phyloP scores from a whole-genome alignment of 139 green algal genomes.

The Chlamydomonas incerta region DNA sequence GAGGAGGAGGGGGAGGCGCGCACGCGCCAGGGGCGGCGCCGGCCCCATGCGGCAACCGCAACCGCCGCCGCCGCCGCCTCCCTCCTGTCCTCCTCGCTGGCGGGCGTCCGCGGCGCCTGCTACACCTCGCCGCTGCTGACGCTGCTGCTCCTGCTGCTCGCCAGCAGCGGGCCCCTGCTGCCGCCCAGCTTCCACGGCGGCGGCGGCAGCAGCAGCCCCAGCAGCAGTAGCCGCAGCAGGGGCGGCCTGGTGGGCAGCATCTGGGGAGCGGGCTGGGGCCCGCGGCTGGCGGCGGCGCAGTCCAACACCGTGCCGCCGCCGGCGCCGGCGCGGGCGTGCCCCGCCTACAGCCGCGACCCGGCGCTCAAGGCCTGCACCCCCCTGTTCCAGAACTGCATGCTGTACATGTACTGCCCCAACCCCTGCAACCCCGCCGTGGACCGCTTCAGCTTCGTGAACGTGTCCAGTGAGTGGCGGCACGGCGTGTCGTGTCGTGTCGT shows the following conservation, averaged over 20 bases:
- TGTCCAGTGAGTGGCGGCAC: constrained; percentile 3
- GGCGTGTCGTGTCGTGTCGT: neutral
- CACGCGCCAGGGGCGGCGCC: too few species aligned
- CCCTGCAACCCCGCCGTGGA: neutral
- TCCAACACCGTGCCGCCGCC: neutral
- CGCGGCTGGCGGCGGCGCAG: neutral
- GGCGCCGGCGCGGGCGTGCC: neutral
- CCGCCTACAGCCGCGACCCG: neutral
- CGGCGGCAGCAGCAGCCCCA: too few species aligned
- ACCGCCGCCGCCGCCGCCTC: too few species aligned
- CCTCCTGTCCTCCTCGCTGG: too few species aligned
- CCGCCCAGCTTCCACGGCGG: too few species aligned
- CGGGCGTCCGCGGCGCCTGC: too few species aligned
- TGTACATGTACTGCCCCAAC: constrained; percentile 44
- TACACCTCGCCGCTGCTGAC: too few species aligned
- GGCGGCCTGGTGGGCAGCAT: too few species aligned
- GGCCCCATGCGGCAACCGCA: too few species aligned
- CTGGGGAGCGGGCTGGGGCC: neutral
- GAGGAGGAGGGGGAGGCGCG: too few species aligned
- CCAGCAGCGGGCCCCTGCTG: too few species aligned
- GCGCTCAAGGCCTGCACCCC: neutral
- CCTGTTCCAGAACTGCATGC: constrained; percentile 19
- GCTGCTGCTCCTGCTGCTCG: too few species aligned
- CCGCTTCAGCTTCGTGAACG: constrained; percentile 13
- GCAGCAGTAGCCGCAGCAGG: neutral